Evolutionary conservation across 179 eudicot species (phyloP), one percentile per base, ranked within the genome.

Genomic region (Amaranthus tricolor): DNA sequence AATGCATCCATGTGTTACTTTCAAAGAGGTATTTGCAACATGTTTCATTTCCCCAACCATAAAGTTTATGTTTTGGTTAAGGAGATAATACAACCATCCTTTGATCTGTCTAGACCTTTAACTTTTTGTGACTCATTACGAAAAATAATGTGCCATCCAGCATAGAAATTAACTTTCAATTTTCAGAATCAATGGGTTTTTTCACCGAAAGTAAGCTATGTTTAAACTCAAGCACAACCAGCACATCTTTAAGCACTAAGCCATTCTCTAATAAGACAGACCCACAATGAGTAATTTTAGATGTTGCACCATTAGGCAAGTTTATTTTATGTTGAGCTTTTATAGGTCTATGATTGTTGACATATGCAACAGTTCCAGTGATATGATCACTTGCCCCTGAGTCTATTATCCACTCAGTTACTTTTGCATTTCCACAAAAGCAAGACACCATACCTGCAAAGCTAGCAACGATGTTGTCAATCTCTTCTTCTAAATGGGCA

Each of bases 331-430:
- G 13, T 0, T 20, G 19, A 1, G 7, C 6, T 0, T 5, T 19
- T 4, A 7, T 11, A 19, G 16, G 7, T 20, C 1, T 31, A 31
- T 2, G 40, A 3, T 31, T 31, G 3, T 31, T 31, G 2, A 31
- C 40, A 31, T 3, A 31, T 31, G 2, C 48, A 52, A 6, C 0
- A 24, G 12, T 4, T 8, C n/a, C 8, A 11, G 50, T 54, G 50
- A 70, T 70, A 21, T 70, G 73, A 13, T 55, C 62, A 2, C 21
- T 20, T 5, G 73, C 51, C 20, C 73, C 21, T 9, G 62, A 54
- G n/a, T 70, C 73, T 2, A 70, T 5, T 6, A 70, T 53, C 73
- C 62, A 70, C 0, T 50, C 16, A 66, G 2, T 0, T 7, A 19
- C 19, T 1, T 3, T 6, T 49, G n/a, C 13, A 9, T 8, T 21